Base-by-base conservation (phyloP, 2,329 filamentous ascomycete genomes). In the Huntiella abstrusa region DNA sequence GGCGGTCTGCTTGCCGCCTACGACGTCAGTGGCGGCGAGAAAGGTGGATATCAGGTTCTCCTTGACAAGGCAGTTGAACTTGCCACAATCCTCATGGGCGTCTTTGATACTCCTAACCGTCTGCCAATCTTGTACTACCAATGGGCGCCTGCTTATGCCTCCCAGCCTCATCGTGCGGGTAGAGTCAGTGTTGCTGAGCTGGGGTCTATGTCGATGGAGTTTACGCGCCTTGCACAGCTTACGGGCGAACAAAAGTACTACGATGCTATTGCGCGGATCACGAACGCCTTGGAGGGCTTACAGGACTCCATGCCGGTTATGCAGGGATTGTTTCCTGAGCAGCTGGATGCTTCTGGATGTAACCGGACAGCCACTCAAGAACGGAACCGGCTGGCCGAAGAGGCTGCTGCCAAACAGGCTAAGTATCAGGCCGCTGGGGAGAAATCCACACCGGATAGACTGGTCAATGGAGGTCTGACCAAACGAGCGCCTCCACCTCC, bases 41-140 rank as follows among this genome's bases (percentile, higher is more conserved):
- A 61, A 5, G 67, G 69, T 34, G 55, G 63, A 11, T 80, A 93
- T 55, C 62, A 69, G 15, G 66, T 80, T 17, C 67, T 93, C 8
- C 67, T 92, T 32, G 73, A 78, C 46, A 91, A 92, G 62, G 83
- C 85, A 1, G 68, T 80, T 33, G 80, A 88, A 60, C 71, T 91
- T 19, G 85, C 76, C 35, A 81, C 88, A 55, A 71, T 93, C 50
- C 64, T 93, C 32, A 85, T 87, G 65, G 77, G 80, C 45, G 73
- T 81, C 3, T 93, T 93, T 55, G 85, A 93, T 60, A 95, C 88
- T 0, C 87, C 87, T 1, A 95, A 96, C 59, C 77, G 85, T 54
- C 92, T 96, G 83, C 87, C 88, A 2, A 63, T 84, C 4, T 70
- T 85, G 4, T 86, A 79, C 60, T 92, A 88, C 62, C 65, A 70